Evolutionary conservation across 1,284 basidiomycete genomes (phyloP).

Genomic region (Ustilago bromivora): DNA sequence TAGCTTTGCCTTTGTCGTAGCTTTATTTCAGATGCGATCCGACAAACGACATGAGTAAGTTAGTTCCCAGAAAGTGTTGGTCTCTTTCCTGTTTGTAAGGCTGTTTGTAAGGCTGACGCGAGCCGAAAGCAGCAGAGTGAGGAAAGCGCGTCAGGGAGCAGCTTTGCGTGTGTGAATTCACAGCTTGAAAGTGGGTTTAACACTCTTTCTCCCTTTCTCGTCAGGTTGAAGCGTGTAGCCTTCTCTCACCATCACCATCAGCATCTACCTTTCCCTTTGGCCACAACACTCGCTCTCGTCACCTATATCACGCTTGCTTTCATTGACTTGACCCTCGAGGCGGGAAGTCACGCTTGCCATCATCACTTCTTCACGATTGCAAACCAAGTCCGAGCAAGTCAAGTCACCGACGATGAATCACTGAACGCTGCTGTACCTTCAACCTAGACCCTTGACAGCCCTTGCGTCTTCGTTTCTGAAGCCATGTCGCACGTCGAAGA

Average conservation of each 20-base stretch:
- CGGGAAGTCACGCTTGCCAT: not conserved
- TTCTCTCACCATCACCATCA: not conserved
- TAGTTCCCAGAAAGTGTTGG: slow-evolving; percentile 21
- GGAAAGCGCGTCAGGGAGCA: slow-evolving; percentile 24
- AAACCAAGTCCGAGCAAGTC: not conserved
- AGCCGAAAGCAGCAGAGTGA: slow-evolving; percentile 5
- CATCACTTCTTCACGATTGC: not conserved
- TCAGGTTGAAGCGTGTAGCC: not conserved
- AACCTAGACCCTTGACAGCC: not conserved
- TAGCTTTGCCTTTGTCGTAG: not conserved
- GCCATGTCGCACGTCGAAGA: slow-evolving; percentile 48
- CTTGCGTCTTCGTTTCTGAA: not conserved
- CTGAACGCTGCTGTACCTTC: not conserved
- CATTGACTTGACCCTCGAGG: not conserved
- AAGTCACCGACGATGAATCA: not conserved
- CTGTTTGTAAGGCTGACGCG: slow-evolving; percentile 27
- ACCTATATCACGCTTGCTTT: not conserved
- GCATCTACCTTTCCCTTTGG: not conserved
- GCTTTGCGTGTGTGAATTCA: slow-evolving; percentile 9
- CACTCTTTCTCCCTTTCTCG: not conserved
- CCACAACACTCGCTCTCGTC: not conserved
- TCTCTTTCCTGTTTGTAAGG: slow-evolving; percentile 11
- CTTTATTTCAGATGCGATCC: slow-evolving; percentile 22
- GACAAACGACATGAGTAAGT: slow-evolving; percentile 1
- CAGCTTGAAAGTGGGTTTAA: not conserved